Base-by-base conservation (phyloP, 1,284 basidiomycete species). In the Phaffia rhodozyma region DNA sequence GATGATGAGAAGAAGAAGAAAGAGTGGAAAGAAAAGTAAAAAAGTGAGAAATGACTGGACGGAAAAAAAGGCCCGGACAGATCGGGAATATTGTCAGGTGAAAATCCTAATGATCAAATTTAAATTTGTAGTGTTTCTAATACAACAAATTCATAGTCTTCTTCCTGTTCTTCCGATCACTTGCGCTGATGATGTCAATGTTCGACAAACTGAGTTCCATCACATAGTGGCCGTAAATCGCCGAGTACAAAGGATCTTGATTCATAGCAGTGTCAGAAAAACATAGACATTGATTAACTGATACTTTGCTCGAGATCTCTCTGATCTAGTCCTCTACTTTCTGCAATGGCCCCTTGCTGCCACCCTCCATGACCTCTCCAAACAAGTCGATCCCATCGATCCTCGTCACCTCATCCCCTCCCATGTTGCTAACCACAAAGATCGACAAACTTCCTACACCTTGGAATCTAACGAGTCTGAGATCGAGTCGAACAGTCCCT, bases 401-500 rank as follows among this genome's bases (percentile, higher is more conserved):
- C 52, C 86, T 79, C 21, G 89, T 90, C 69, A 83, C 82, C 56
- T 89, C 86, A 58, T 83, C 83, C 51, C 75, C 83, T 16, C 82
- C 86, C 68, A 88, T 85, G 71, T 91, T 91, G 29, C 83, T 83
- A 64, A 81, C 81, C 29, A 91, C 82, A 70, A 91, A 86, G 56
- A 91, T 84, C 27, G 57, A 55, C 23, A 49, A 65, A 32, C 61
- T 21, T 23, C 21, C 21, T 61, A 91, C 87, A 52, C 77, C 80
- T 76, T 90, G 89, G 75, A 91, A 91, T 58, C 85, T 79, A 27
- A 91, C 89, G 69, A 82, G 87, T 63, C 85, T 79, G 71, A 91
- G 75, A 13, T 80, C 73, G 48, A 89, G 78, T 54, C 76, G 79
- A 16, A 60, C 58, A 13, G 54, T 59, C 5, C 58, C 58, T 32